phyloP scores from a whole-genome alignment of 129 eudicot genomes.

The Ambrosia trifida region DNA sequence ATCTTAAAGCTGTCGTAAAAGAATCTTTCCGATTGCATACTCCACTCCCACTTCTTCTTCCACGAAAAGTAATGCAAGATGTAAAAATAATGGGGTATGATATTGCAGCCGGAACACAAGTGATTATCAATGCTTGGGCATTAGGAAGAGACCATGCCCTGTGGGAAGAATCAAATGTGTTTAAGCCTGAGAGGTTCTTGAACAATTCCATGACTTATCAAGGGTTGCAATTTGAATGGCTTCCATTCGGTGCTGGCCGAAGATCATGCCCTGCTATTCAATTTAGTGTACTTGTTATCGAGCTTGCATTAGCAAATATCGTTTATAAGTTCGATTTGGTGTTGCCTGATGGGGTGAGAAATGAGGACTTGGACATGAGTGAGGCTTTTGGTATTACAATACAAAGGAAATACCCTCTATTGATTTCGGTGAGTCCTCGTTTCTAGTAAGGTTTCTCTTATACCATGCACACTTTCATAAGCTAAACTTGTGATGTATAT shows the following conservation, averaged over 20 bases:
- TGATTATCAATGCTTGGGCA: conserved; percentile 17
- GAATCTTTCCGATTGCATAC: conserved; percentile 13
- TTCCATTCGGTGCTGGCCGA: conserved; percentile 28
- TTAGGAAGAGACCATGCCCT: conserved; percentile 9
- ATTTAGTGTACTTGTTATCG: neutral
- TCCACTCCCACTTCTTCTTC: conserved; percentile 12
- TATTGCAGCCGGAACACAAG: conserved; percentile 20
- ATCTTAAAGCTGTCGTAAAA: conserved; percentile 26
- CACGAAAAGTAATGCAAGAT: conserved; percentile 11
- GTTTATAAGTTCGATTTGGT: conserved; percentile 21
- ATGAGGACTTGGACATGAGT: conserved; percentile 20
- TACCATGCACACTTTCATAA: neutral
- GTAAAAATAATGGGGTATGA: conserved; percentile 20
- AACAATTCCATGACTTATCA: conserved; percentile 7
- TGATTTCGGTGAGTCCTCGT: neutral
- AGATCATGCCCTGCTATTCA: conserved; percentile 19
- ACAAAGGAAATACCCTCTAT: conserved; percentile 13
- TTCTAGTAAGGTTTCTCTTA: neutral
- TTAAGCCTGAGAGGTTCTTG: conserved; percentile 15
- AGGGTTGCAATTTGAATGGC: conserved; percentile 10
- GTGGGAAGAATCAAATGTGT: conserved; percentile 21
- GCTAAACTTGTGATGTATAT: neutral
- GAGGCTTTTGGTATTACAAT: neutral
- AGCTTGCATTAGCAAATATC: conserved; percentile 22
- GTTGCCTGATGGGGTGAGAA: conserved; percentile 8